A percentile compares a stretch with the other conserved stretches of the same genome.
phyloP scores from a whole-genome alignment of 805 yeast species.

The Tetrapisispora phaffii region DNA sequence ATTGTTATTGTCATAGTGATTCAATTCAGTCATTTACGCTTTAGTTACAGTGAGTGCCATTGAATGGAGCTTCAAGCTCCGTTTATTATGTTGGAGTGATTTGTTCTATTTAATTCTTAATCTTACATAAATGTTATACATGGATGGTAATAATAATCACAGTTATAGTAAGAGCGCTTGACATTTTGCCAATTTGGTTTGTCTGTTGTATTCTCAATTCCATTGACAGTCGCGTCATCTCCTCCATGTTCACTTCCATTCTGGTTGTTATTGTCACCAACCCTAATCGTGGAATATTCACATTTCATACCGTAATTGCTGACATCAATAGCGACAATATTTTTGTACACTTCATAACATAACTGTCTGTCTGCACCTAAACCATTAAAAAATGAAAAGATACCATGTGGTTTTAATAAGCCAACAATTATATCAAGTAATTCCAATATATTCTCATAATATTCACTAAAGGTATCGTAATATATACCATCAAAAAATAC shows the following conservation, averaged over 20 bases:
- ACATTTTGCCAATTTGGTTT: constrained; percentile 25
- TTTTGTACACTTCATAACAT: constrained; percentile 74
- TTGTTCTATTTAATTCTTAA: background rate
- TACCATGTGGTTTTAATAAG: constrained; percentile 68
- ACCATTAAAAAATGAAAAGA: constrained; percentile 88
- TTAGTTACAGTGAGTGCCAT: too few species aligned
- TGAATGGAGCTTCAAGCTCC: background rate
- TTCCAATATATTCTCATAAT: constrained; percentile 79
- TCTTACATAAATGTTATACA: constrained; percentile 12
- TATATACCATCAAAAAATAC: constrained; percentile 84
- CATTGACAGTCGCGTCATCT: background rate
- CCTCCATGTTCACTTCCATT: background rate
- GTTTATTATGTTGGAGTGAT: background rate
- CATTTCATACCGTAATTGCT: constrained; percentile 67
- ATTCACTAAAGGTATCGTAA: constrained; percentile 90
- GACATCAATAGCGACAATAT: constrained; percentile 71
- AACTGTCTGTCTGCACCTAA: constrained; percentile 70
- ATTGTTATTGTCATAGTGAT: too few species aligned
- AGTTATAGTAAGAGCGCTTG: constrained; percentile 28
- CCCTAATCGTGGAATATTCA: constrained; percentile 32
- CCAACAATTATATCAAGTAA: constrained; percentile 77
- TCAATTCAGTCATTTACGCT: too few species aligned
- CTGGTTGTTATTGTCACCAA: constrained; percentile 6
- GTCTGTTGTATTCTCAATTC: background rate
- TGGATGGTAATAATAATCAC: constrained; percentile 29